Base-by-base conservation (phyloP, 192 early-diverging fungal species). In the Funneliformis mosseae region DNA sequence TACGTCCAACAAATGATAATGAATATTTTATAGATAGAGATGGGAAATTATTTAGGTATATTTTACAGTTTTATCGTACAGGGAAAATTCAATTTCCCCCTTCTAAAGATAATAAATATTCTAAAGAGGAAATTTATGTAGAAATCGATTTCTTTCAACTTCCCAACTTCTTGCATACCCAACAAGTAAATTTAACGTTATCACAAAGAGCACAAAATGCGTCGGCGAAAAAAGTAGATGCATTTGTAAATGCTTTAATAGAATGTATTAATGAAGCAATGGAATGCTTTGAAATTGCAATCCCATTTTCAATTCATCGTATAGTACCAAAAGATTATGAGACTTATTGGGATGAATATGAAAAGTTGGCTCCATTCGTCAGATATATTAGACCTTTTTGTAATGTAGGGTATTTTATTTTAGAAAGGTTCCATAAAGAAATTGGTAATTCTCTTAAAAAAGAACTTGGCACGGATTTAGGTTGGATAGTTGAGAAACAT, bases 21-120 rank as follows among this genome's bases (percentile, higher is more conserved):
- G 69, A 71, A 71, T 39, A 71, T 39, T 71, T 71, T 16, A 43
- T 71, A 2, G 61, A 71, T 71, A 39, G 69, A 43, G 43, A 71
- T 71, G 69, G 69, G 1, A 7, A 45, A 41, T 16, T 45, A 71
- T 71, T 71, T 39, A 23, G 43, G 16, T 41, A 41, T 71, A 71
- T 71, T 45, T 21, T 71, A 71, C 39, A 71, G 12, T 71, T n/a
- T 71, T 71, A 71, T 71, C 69, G 69, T 39, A 71, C 69, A 21
- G 69, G 69, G 12, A 39, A 39, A 41, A 43, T 71, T 12, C 38
- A n/a, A 1, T 42, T 23, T 2, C 11, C 67, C 2, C 7, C 38
- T 8, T 62, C 21, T 0, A n/a, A 42, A n/a, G 38, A 71, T 16
- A 71, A 39, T 43, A 43, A 21, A 39, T 16, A 38, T 43, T 71